Evolutionary conservation across 768 basidiomycete species (phyloP).

Genomic region (Mycena rosella): DNA sequence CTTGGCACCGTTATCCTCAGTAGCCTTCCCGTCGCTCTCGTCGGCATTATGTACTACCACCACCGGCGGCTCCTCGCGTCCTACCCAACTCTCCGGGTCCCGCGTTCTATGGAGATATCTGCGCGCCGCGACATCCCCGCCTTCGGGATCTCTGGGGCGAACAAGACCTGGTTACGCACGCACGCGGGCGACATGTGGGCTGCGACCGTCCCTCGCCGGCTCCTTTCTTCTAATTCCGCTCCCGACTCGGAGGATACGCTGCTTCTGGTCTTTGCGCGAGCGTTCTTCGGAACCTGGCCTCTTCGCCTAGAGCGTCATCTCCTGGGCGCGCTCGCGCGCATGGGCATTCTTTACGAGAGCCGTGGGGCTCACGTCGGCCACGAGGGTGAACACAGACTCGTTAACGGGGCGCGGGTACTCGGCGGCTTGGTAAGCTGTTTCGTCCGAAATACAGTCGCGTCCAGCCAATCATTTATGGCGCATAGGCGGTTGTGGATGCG

Average conservation of each 20-base stretch:
- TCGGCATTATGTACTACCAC: slow-evolving; percentile 15
- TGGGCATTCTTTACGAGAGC: background rate
- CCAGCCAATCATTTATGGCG: too few relatives aligned
- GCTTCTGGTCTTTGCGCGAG: slow-evolving; percentile 19
- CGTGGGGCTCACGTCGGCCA: background rate
- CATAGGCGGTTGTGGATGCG: slow-evolving; percentile 11
- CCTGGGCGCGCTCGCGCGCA: background rate
- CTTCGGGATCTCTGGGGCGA: slow-evolving; percentile 13
- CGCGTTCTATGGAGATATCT: slow-evolving; percentile 9
- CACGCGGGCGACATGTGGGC: slow-evolving; percentile 23
- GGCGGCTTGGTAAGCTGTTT: slow-evolving; percentile 19
- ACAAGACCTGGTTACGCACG: slow-evolving; percentile 10
- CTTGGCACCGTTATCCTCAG: background rate
- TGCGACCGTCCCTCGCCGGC: slow-evolving; percentile 13
- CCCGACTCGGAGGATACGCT: background rate
- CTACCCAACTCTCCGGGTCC: slow-evolving; percentile 20
- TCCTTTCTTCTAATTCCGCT: background rate
- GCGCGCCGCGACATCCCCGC: slow-evolving; percentile 23
- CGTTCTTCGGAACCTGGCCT: slow-evolving; percentile 18
- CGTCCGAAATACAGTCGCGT: too few relatives aligned
- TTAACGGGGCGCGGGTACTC: too few relatives aligned
- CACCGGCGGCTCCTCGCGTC: slow-evolving; percentile 13
- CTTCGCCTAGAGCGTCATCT: slow-evolving; percentile 12
- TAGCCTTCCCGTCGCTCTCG: slow-evolving; percentile 3
- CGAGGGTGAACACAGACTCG: background rate